Evolutionary conservation across 2,329 filamentous ascomycete species (phyloP), one percentile per base, ranked within the genome.

Genomic region (Aspergillus pseudoviridinutans): DNA sequence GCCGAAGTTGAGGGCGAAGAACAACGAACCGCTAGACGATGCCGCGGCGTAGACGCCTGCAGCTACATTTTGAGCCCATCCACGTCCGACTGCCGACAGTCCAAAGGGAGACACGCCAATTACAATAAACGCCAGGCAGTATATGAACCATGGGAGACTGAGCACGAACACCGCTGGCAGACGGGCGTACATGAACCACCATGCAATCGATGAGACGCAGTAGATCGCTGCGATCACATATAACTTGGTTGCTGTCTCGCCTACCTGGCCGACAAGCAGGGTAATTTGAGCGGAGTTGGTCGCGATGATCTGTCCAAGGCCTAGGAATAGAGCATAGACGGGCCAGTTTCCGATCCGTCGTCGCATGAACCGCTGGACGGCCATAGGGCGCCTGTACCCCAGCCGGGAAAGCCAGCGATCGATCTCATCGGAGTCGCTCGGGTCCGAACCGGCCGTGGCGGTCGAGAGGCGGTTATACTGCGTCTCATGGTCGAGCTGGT

Each of bases 231-330:
- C 84, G 47, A 86, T 82, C 49, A 79, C 76, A 70, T 87, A 87
- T 0, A 87, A 74, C 65, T 85, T 83, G 28, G 73, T 68, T 2
- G 84, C 82, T 0, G 80, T 79, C 66, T 87, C 78, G 56, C 83
- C 84, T 20, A 84, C 78, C 63, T 85, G 80, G 20, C 85, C 86
- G 0, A 83, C 85, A n/a, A 88, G 77, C n/a, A 88, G 78, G 1
- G 84, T 86, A 66, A 88, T 84, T 67, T 88, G 86, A 70, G 87
- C 86, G 0, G 84, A 87, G 71, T 86, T 87, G 57, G 84, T 82
- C 1, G 85, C 83, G 50, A 87, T 81, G 62, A 87, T 82, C 65
- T 87, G 84, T 24, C 83, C 82, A 41, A 86, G 76, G 8, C 83
- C 83, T 14, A 87, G 78, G 50, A 87, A 76, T 59, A 87, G 77